Evolutionary conservation across 2,329 filamentous ascomycete genomes (phyloP).

Genomic region (Tolypocladium tundrense): DNA sequence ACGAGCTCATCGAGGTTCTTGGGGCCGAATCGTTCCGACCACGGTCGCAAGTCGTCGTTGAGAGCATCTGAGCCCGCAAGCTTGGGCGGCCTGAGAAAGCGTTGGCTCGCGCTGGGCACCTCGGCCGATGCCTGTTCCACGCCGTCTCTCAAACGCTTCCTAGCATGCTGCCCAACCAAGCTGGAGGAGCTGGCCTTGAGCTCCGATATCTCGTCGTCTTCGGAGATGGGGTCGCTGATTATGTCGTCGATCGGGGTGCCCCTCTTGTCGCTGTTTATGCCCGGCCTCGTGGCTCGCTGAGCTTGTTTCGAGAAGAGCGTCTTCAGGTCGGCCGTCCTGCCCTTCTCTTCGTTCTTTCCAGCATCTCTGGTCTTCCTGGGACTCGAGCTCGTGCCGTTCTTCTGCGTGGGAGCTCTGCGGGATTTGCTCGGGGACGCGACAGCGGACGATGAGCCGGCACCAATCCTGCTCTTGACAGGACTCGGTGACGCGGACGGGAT

Average conservation of each 20-base stretch:
- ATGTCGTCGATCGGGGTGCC: conserved; percentile 34
- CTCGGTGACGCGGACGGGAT: conserved; percentile 29
- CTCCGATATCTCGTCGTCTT: conserved; percentile 46
- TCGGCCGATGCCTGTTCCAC: conserved; percentile 13
- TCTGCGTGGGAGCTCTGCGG: conserved; percentile 16
- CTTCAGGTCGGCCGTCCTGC: conserved; percentile 45
- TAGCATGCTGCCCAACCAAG: conserved; percentile 44
- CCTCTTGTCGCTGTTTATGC: conserved; percentile 17
- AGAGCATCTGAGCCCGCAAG: conserved; percentile 14
- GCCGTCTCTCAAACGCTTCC: conserved; percentile 37
- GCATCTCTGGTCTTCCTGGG: conserved; percentile 28
- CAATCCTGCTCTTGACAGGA: conserved; percentile 22
- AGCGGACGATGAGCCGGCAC: conserved; percentile 3
- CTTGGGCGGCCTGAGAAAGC: conserved; percentile 37
- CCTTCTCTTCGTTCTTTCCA: conserved; percentile 36
- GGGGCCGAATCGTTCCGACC: conserved; percentile 80
- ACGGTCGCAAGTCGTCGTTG: conserved; percentile 58
- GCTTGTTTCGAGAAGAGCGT: conserved; percentile 53
- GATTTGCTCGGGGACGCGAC: conserved; percentile 11
- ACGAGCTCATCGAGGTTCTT: conserved; percentile 69
- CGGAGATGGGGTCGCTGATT: conserved; percentile 47
- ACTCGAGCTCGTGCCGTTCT: conserved; percentile 20
- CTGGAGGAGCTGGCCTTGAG: conserved; percentile 40
- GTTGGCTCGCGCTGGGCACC: conserved; percentile 31
- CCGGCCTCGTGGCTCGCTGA: conserved; percentile 31